These are phyloP conservation scores for Teunomyces atbi DNA, from an alignment of 805 yeast species.

Conservation along the genomic window DNA sequence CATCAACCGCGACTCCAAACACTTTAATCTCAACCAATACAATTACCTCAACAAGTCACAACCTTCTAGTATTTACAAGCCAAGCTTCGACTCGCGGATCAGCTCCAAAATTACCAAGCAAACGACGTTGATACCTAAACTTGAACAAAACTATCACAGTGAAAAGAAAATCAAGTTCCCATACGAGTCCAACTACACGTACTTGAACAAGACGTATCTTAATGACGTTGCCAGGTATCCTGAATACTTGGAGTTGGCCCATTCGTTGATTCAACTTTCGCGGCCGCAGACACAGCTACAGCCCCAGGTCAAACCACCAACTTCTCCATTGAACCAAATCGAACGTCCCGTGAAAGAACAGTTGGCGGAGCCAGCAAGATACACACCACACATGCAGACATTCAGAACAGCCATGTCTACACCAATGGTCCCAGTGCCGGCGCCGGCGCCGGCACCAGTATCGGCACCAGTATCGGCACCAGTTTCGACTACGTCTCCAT, in stretches of 20 bases:
- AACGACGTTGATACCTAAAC: slow-evolving; percentile 15
- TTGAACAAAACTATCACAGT: slow-evolving; percentile 13
- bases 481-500: neutral
- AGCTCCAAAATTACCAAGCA: slow-evolving; percentile 24
- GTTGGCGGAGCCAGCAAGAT: neutral
- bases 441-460: neutral
- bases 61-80: slow-evolving; percentile 18
- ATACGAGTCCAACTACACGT: slow-evolving; percentile 51
- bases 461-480: neutral
- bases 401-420: neutral
- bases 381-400: neutral
- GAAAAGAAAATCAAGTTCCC: slow-evolving; percentile 49
- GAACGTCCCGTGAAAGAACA: neutral
- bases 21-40: slow-evolving; percentile 27
- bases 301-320: neutral
- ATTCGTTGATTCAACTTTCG: slow-evolving; percentile 37
- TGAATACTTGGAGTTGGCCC: slow-evolving; percentile 48
- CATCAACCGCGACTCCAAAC: slow-evolving; percentile 23
- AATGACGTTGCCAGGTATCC: slow-evolving; percentile 49
- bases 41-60: slow-evolving; percentile 22
- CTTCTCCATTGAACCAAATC: neutral
- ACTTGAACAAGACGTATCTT: slow-evolving; percentile 47
- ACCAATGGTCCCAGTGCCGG: neutral
- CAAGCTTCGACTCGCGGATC: slow-evolving; percentile 39
- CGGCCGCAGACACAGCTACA: slow-evolving; percentile 8